Percentiles rank a stretch among this genome's conserved stretches.
These are phyloP conservation scores for Hypomyces perniciosus DNA, from an alignment of 2,329 filamentous ascomycete species.

Conservation along the genomic window DNA sequence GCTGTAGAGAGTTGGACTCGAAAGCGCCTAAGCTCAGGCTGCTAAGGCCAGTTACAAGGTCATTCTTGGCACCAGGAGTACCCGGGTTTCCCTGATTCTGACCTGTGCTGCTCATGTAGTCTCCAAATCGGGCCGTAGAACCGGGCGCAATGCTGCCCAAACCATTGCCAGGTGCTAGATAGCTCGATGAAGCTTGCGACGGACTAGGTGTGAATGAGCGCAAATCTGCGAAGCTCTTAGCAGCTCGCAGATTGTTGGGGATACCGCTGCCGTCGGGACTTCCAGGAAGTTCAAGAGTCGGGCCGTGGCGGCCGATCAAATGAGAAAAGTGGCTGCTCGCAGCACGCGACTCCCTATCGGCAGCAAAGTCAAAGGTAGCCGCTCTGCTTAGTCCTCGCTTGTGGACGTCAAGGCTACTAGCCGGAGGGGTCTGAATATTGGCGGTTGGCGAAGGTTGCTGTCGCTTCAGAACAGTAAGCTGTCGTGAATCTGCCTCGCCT, in stretches of 20 bases:
- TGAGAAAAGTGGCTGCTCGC: slow-evolving; percentile 63
- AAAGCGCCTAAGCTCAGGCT: slow-evolving; percentile 47
- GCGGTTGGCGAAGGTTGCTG: slow-evolving; percentile 47
- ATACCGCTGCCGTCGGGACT: slow-evolving; percentile 59
- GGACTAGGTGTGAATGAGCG: slow-evolving; percentile 94
- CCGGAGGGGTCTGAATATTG: slow-evolving; percentile 51
- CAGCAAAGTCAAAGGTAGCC: slow-evolving; percentile 95
- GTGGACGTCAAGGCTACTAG: slow-evolving; percentile 67
- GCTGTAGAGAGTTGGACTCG: slow-evolving; percentile 37
- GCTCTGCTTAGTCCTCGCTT: slow-evolving; percentile 84
- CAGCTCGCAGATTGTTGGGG: slow-evolving; percentile 78
- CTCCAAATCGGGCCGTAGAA: slow-evolving; percentile 37
- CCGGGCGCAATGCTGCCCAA: slow-evolving; percentile 49
- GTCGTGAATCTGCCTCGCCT: slow-evolving; percentile 78
- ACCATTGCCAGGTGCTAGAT: slow-evolving; percentile 40
- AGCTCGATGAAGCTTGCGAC: slow-evolving; percentile 77
- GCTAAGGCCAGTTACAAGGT: slow-evolving; percentile 43
- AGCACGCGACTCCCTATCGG: slow-evolving; percentile 62
- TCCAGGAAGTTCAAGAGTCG: slow-evolving; percentile 82
- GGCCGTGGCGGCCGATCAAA: slow-evolving; percentile 72
- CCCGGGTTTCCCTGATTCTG: slow-evolving; percentile 28
- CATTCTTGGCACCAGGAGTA: slow-evolving; percentile 34
- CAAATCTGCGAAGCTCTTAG: slow-evolving; percentile 94
- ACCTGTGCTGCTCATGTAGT: slow-evolving; percentile 37
- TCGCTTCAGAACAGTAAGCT: slow-evolving; percentile 81